Evolutionary conservation across 257 asterid genomes (phyloP), one percentile per base, ranked within the genome.

Genomic region (Plantago ovata): DNA sequence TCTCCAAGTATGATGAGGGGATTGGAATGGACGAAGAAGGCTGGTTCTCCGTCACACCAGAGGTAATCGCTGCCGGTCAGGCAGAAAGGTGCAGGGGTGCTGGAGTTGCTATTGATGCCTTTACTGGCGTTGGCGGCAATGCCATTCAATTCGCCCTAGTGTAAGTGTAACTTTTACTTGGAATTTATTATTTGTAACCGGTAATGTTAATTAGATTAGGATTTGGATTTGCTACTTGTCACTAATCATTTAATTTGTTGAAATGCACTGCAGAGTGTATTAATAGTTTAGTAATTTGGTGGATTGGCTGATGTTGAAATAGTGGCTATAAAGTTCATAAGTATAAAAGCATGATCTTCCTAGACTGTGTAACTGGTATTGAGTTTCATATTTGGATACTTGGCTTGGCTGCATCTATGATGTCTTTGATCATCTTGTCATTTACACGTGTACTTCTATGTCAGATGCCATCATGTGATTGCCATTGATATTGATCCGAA

Each of bases 41-140:
- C 19, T 91, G 98, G 98, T 91, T 77, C 74, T 91, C 98, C 60
- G 98, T 85, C 68, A 91, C 98, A 50, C 96, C 96, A 55, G 98
- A 91, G 73, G 75, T 67, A 67, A 78, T 91, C 36, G 96, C 98
- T 48, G 75, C 70, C 68, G n/a, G 75, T 18, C 98, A 91, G 66
- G 96, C 96, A 24, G 61, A 32, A 19, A 80, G 84, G 56, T 83
- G 87, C 69, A 73, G 72, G 56, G 77, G 80, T 2, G 79, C 75
- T 16, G 84, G 79, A 38, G 86, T 91, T 16, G 82, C 85, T 45
- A 81, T 91, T 21, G 98, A 91, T 24, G 85, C 81, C 44, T 91
- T 91, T 47, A 53, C 95, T 3, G 98, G 98, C 38, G 88, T 80
- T 14, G 98, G 96, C 14, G 98, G 98, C 19, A 91, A 91, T 56